Percentiles rank a stretch among this genome's conserved stretches.
These are phyloP conservation scores for Casaregolazyma suthepensis DNA, from an alignment of 1,139 yeast species.

Conservation along the genomic window DNA sequence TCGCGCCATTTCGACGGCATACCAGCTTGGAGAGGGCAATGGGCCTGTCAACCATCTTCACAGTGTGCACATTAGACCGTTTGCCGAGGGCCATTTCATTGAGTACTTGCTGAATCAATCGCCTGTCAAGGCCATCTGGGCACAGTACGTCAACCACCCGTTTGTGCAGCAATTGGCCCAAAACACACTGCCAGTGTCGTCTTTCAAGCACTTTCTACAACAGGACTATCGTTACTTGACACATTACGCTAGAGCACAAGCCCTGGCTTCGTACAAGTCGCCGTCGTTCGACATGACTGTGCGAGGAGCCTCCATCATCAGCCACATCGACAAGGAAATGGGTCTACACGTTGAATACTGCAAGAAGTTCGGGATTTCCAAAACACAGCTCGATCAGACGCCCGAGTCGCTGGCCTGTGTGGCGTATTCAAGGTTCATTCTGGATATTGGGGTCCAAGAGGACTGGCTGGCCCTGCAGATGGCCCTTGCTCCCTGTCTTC, in stretches of 20 bases:
- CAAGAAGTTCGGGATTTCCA: constrained; percentile 41
- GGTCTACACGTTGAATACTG: constrained; percentile 51
- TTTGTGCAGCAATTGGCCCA: constrained; percentile 52
- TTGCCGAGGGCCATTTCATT: constrained; percentile 40
- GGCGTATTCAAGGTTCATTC: constrained; percentile 55
- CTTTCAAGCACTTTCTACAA: constrained; percentile 53
- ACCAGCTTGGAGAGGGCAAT: constrained; percentile 47
- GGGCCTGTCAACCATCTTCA: constrained; percentile 70
- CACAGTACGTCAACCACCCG: constrained; percentile 51
- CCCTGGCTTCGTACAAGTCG: constrained; percentile 58
- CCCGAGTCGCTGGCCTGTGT: constrained; percentile 51
- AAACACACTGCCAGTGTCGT: constrained; percentile 44
- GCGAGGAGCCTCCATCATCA: constrained; percentile 47
- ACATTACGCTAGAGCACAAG: constrained; percentile 65
- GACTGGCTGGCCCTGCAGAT: constrained; percentile 62
- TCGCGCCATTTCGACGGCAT: constrained; percentile 46
- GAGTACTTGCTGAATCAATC: constrained; percentile 55
- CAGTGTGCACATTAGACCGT: constrained; percentile 31
- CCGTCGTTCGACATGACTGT: constrained; percentile 48
- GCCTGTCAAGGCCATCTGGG: constrained; percentile 50
- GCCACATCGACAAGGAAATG: constrained; percentile 51
- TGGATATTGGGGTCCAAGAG: constrained; percentile 44
- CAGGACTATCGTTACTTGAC: constrained; percentile 70
- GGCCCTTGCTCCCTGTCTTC: constrained; percentile 70
- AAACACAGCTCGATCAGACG: constrained; percentile 42